Evolutionary conservation across 306 rosid genomes (phyloP).

Genomic region (Carpinus fangiana): DNA sequence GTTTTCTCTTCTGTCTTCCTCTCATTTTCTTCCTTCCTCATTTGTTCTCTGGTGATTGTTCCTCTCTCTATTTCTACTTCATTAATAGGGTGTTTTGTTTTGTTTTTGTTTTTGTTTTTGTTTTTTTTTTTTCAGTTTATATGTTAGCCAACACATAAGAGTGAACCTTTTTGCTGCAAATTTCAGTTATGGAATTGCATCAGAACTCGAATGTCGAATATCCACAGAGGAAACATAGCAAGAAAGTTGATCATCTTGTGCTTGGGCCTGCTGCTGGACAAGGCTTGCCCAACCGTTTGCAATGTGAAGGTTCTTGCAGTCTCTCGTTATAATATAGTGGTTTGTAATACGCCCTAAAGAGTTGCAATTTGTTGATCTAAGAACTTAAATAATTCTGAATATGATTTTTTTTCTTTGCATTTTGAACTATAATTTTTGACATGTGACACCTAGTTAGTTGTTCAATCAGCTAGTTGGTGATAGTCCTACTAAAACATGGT

Average conservation of each 20-base stretch:
- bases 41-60: constrained; percentile 58
- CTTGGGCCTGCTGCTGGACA: constrained; percentile 94
- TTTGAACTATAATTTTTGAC: neutral
- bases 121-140: constrained; percentile 18
- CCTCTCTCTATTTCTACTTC: neutral
- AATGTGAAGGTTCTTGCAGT: constrained; percentile 65
- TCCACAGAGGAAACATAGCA: constrained; percentile 45
- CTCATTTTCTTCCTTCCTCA: constrained; percentile 61
- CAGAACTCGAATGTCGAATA: constrained; percentile 41
- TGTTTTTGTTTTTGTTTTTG: too few relatives aligned
- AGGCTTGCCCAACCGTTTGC: constrained; percentile 81
- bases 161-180: constrained; percentile 5
- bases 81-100: too few relatives aligned
- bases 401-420: neutral
- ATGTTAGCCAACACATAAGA: constrained; percentile 7
- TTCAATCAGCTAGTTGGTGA: constrained; percentile 1
- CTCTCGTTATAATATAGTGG: constrained; percentile 12
- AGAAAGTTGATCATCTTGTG: constrained; percentile 72
- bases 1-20: constrained; percentile 64
- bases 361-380: neutral
- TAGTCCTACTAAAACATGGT: neutral
- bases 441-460: neutral
- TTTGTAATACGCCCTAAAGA: constrained; percentile 12
- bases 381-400: neutral
- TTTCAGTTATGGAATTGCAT: constrained; percentile 63